Percentiles rank a stretch among this genome's conserved stretches.
Evolutionary conservation across 108 stramenopile species (phyloP).

Genomic region (Nitzschia palea): DNA sequence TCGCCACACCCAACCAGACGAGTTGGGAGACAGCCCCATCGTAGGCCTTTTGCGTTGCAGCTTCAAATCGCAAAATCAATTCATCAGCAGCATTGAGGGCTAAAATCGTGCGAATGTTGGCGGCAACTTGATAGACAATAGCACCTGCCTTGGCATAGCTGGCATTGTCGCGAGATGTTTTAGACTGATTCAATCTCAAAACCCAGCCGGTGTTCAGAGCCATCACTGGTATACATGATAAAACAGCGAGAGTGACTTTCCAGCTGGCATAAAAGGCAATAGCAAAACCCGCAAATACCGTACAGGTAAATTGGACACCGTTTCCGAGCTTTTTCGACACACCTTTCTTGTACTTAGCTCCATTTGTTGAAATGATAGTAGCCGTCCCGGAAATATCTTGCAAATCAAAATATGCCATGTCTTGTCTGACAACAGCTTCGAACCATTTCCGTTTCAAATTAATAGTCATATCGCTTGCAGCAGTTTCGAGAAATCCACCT

Average conservation of each 20-base stretch:
- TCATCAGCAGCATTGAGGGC: conserved; percentile 49
- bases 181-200: conserved; percentile 29
- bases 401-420: conserved; percentile 61
- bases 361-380: conserved; percentile 40
- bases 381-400: conserved; percentile 46
- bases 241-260: conserved; percentile 34
- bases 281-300: conserved; percentile 35
- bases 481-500: conserved; percentile 35
- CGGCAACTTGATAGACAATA: conserved; percentile 39
- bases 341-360: conserved; percentile 37
- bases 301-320: conserved; percentile 32
- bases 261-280: conserved; percentile 42
- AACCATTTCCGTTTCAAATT: conserved; percentile 42
- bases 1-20: conserved; percentile 39
- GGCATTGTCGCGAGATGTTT: conserved; percentile 34
- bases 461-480: conserved; percentile 39
- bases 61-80: conserved; percentile 36
- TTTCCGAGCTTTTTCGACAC: conserved; percentile 35
- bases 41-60: conserved; percentile 42
- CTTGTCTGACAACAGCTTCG: conserved; percentile 48
- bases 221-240: conserved; percentile 45
- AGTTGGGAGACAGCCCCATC: conserved; percentile 20
- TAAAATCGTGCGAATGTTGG: conserved; percentile 49
- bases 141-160: conserved; percentile 45
- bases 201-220: conserved; percentile 13